phyloP scores from a whole-genome alignment of 2,329 filamentous ascomycete species.

The Trichoderma cornu-damae region DNA sequence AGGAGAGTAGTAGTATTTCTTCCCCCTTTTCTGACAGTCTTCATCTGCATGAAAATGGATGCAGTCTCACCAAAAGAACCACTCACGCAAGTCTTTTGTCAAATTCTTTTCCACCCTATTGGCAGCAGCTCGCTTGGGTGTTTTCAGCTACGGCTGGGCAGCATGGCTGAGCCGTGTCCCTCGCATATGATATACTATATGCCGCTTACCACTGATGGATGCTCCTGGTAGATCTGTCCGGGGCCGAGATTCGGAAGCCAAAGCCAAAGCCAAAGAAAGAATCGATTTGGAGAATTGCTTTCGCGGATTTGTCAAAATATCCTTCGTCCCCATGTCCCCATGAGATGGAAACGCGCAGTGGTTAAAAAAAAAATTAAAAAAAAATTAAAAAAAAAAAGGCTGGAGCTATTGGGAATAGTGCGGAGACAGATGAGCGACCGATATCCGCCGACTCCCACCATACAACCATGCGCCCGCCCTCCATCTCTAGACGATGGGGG shows the following conservation, averaged over 20 bases:
- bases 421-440: slow-evolving; percentile 10
- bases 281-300: background rate
- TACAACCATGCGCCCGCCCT: background rate
- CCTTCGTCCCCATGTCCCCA: too few species aligned
- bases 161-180: background rate
- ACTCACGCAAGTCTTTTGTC: background rate
- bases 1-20: background rate
- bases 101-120: background rate
- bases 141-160: slow-evolving; percentile 11
- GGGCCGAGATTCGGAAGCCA: background rate
- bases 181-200: slow-evolving; percentile 6
- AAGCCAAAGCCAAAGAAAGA: too few species aligned
- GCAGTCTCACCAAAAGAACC: background rate
- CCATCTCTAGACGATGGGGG: slow-evolving; percentile 4
- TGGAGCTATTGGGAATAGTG: slow-evolving; percentile 7
- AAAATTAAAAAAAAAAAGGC: background rate
- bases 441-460: slow-evolving; percentile 10
- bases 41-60: background rate
- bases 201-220: background rate
- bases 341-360: background rate
- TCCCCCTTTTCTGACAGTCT: background rate
- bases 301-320: too few species aligned
- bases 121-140: background rate
- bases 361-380: background rate
- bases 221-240: background rate